Evolutionary conservation across 495 filamentous ascomycete genomes (phyloP).

Genomic region (Parathielavia hyrcaniae): DNA sequence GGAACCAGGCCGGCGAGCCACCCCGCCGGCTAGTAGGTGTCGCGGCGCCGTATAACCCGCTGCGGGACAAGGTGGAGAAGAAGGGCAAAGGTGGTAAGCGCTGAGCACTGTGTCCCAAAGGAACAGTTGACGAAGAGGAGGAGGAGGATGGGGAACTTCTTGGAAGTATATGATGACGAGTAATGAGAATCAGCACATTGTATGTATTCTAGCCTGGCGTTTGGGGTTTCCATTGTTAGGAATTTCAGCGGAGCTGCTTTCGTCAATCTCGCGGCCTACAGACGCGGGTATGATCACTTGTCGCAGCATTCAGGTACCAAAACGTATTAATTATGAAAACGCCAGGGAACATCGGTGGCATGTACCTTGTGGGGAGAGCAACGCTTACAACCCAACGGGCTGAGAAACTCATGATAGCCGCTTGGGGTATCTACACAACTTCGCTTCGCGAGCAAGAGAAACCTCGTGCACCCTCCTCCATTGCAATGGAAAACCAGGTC

Average conservation of each 20-base stretch:
- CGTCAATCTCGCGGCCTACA: too few species aligned
- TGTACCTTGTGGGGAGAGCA: too few species aligned
- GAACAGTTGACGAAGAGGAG: too few species aligned
- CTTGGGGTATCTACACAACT: constrained; percentile 1
- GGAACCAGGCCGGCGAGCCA: constrained; percentile 2
- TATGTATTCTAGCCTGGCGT: constrained; percentile 16
- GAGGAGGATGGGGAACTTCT: background rate
- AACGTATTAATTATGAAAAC: background rate
- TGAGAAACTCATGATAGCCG: background rate
- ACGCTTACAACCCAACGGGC: background rate
- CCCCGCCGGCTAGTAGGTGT: constrained; percentile 44
- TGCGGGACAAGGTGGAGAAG: constrained; percentile 57
- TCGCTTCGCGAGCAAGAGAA: too few species aligned
- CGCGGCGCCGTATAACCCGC: constrained; percentile 69
- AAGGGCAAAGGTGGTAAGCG: constrained; percentile 37
- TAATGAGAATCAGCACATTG: background rate
- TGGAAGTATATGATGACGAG: background rate
- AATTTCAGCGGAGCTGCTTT: background rate
- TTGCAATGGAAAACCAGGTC: background rate
- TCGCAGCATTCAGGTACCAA: too few species aligned
- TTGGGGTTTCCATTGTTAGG: background rate
- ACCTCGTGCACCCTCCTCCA: background rate
- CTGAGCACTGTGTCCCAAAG: constrained; percentile 15
- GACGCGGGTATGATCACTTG: too few species aligned
- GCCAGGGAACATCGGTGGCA: background rate